These are phyloP conservation scores for Suillus subaureus DNA, from an alignment of 768 basidiomycete genomes.

Conservation along the genomic window DNA sequence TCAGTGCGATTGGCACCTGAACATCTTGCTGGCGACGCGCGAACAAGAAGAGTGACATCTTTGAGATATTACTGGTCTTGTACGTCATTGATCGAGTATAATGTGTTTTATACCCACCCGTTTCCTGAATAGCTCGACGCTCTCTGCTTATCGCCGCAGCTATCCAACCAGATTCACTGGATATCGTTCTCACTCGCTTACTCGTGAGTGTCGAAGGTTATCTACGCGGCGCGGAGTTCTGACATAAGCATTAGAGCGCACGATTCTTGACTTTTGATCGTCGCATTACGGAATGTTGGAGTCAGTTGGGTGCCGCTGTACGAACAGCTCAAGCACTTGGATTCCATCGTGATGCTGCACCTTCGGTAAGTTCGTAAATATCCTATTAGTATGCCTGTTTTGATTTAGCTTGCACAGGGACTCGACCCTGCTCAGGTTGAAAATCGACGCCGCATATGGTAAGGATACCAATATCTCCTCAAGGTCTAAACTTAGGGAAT, in stretches of 20 bases:
- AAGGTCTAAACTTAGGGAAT: constrained; percentile 11
- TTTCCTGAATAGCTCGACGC: constrained; percentile 62
- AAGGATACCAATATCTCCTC: constrained; percentile 17
- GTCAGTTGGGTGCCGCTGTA: constrained; percentile 90
- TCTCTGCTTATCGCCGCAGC: constrained; percentile 90
- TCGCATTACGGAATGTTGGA: constrained; percentile 94
- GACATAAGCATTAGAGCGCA: constrained; percentile 52
- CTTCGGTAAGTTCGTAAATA: constrained; percentile 57
- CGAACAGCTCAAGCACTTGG: constrained; percentile 93
- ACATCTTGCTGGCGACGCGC: constrained; percentile 77
- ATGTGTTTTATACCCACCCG: constrained; percentile 22
- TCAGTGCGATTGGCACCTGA: constrained; percentile 86
- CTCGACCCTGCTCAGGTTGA: constrained; percentile 79
- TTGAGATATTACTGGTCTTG: constrained; percentile 95
- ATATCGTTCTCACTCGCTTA: constrained; percentile 90
- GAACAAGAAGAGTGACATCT: constrained; percentile 75
- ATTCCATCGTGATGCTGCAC: constrained; percentile 85
- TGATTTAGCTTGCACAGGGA: constrained; percentile 43
- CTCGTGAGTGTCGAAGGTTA: constrained; percentile 44
- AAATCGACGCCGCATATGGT: constrained; percentile 91
- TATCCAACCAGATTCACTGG: constrained; percentile 89
- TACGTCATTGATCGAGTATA: constrained; percentile 43
- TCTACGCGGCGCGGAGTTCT: not conserved
- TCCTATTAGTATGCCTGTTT: constrained; percentile 7
- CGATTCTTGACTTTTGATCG: constrained; percentile 72